Conservation (phyloP, 2,329 filamentous ascomycete genomes). For the Bipolaris victoriae region DNA sequence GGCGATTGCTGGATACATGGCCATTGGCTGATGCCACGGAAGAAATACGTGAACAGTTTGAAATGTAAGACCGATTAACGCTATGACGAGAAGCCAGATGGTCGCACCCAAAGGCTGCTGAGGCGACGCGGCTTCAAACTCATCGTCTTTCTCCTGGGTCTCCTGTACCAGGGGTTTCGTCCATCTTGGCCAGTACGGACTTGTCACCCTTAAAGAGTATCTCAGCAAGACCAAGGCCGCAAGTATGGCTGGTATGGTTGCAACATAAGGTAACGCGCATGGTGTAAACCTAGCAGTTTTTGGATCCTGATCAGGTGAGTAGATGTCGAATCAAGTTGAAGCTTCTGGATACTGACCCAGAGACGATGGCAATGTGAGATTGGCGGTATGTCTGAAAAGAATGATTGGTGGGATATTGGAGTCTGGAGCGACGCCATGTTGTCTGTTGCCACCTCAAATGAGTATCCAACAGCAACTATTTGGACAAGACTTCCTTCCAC, state of each 20-base stretch:
- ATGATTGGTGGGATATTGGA: constrained; percentile 23
- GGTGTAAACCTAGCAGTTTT: constrained; percentile 48
- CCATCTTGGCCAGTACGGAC: constrained; percentile 57
- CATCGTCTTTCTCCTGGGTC: constrained; percentile 34
- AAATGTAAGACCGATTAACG: constrained; percentile 33
- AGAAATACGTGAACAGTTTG: constrained; percentile 36
- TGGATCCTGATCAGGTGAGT: constrained; percentile 38
- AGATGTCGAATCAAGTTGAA: not conserved
- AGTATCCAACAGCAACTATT: constrained; percentile 15
- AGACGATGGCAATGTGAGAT: constrained; percentile 35
- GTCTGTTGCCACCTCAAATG: constrained; percentile 1
- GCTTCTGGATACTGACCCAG: constrained; percentile 30
- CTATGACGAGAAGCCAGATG: constrained; percentile 33
- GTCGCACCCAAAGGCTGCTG: constrained; percentile 36
- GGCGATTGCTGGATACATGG: constrained; percentile 38
- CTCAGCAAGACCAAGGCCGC: constrained; percentile 47
- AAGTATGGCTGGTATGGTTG: constrained; percentile 47
- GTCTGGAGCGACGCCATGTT: constrained; percentile 37
- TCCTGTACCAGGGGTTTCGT: constrained; percentile 57
- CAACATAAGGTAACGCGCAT: constrained; percentile 51
- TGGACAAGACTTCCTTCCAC: constrained; percentile 29
- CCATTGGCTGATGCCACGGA: constrained; percentile 22
- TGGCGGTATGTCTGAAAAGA: constrained; percentile 22
- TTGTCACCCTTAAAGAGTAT: constrained; percentile 42
- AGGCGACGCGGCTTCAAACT: constrained; percentile 39